Base-by-base conservation (phyloP, 2,329 filamentous ascomycete species). In the Trichoderma gracile region DNA sequence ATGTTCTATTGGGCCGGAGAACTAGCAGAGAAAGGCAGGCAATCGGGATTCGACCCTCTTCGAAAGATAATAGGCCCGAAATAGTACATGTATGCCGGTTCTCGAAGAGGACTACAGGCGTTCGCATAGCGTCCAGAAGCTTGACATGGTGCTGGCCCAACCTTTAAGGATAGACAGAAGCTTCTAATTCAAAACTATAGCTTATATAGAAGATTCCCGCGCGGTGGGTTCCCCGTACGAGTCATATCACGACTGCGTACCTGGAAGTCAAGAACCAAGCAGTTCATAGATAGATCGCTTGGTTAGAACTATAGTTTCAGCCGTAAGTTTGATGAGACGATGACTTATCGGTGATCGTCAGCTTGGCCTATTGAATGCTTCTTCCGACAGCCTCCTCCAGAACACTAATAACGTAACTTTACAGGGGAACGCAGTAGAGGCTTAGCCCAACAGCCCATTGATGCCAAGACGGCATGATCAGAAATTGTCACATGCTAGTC, bases 151-250 rank as follows among this genome's bases (percentile, higher is more conserved):
- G 15, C 17, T 49, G 15, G 17, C 23, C n/a, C 25, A n/a, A 10
- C 8, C 15, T 43, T 43, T 59, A 59, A 59, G 27, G 47, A 58
- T 58, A 58, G 0, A 40, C 19, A 59, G n/a, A 59, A 59, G 56
- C 27, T 59, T 59, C 43, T 23, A 59, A 25, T 46, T 23, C 47
- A 59, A 59, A 59, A 25, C 7, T 33, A 19, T 40, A 27, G 43
- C 19, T 27, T 46, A 46, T 21, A 40, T n/a, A n/a, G n/a, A 5
- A 17, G 43, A 14, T 59, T 40, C 12, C 43, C 17, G n/a, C 14
- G 23, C 14, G 43, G 12, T 52, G 17, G 25, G 2, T 7, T 15
- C 3, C 19, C 33, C 27, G 10, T n/a, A n/a, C 49, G 49, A 5
- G 1, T 5, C 12, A 38, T 14, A 14, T 38, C 33, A 14, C 12